These are phyloP conservation scores for Tetracladium marchalianum DNA, from an alignment of 495 filamentous ascomycete species.

Conservation along the genomic window DNA sequence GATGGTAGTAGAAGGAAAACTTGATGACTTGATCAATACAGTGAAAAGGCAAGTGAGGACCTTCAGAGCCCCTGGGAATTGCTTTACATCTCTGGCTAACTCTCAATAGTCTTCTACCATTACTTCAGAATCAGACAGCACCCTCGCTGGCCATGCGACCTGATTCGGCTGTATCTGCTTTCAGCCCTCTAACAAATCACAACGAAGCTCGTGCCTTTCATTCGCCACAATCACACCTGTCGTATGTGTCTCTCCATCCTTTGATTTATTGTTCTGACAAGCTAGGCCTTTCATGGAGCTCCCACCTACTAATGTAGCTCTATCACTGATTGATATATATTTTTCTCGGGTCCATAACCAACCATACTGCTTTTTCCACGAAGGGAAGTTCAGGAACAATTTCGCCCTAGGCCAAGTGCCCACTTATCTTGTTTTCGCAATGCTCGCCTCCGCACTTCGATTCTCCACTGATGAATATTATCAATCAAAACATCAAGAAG, in stretches of 20 bases:
- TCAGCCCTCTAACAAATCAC: no score
- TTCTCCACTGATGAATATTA: constrained; percentile 22
- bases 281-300: constrained; percentile 7
- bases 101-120: no score
- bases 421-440: constrained; percentile 18
- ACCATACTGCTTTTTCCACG: constrained; percentile 25
- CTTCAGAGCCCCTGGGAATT: no score
- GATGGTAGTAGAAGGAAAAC: no score
- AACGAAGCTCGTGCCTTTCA: no score
- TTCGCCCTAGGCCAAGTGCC: constrained; percentile 13
- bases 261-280: constrained; percentile 5
- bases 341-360: constrained; percentile 24
- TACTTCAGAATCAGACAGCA: no score
- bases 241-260: constrained; percentile 12
- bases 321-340: constrained; percentile 22
- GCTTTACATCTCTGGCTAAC: no score
- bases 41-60: no score
- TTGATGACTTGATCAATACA: no score
- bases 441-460: constrained; percentile 21
- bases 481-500: constrained; percentile 8
- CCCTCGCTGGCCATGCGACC: no score
- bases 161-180: no score
- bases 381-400: constrained; percentile 18
- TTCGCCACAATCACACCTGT: no score
- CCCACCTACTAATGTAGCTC: constrained; percentile 13